Percentiles rank a stretch among this genome's conserved stretches.
Evolutionary conservation across 192 early-diverging fungal species (phyloP).

Genomic region (Allomyces macrogynus): DNA sequence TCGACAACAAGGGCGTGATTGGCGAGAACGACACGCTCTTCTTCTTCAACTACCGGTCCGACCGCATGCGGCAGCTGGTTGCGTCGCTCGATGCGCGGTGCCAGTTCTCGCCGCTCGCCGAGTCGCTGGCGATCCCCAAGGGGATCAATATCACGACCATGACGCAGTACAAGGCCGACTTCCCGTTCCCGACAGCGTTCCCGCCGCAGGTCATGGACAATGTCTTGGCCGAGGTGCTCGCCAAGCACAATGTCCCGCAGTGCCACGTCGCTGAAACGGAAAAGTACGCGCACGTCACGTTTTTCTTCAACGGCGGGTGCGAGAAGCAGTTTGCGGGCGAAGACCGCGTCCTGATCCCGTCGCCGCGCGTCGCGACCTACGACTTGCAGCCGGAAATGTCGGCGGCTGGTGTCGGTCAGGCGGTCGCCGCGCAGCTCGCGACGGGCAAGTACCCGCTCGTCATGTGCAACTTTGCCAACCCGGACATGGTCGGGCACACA

Average conservation of each 20-base stretch:
- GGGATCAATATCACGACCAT: constrained; percentile 75
- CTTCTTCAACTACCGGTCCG: constrained; percentile 97
- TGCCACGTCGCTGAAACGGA: constrained; percentile 98
- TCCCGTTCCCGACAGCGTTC: constrained; percentile 87
- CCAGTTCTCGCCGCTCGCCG: constrained; percentile 53
- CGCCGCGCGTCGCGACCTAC: constrained; percentile 94
- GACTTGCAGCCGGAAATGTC: constrained; percentile 94
- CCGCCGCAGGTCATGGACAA: constrained; percentile 95
- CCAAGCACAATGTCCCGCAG: constrained; percentile 68
- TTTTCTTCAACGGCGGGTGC: constrained; percentile 99
- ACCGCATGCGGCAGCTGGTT: constrained; percentile 83
- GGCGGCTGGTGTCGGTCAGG: constrained; percentile 65
- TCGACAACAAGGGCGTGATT: constrained; percentile 56
- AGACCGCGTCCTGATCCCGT: constrained; percentile 72
- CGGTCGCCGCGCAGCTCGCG: constrained; percentile 64
- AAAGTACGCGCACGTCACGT: constrained; percentile 99
- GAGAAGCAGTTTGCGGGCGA: constrained; percentile 79
- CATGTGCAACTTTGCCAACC: constrained; percentile 99
- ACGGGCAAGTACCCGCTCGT: constrained; percentile 72
- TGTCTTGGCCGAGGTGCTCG: constrained; percentile 90
- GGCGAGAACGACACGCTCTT: constrained; percentile 75
- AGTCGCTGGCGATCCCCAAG: constrained; percentile 39
- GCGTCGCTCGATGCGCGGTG: constrained; percentile 40
- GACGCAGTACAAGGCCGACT: constrained; percentile 96
- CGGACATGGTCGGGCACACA: constrained; percentile 95